Base-by-base conservation (phyloP, 2,329 filamentous ascomycete species). In the Emmonsiellopsis sp. region DNA sequence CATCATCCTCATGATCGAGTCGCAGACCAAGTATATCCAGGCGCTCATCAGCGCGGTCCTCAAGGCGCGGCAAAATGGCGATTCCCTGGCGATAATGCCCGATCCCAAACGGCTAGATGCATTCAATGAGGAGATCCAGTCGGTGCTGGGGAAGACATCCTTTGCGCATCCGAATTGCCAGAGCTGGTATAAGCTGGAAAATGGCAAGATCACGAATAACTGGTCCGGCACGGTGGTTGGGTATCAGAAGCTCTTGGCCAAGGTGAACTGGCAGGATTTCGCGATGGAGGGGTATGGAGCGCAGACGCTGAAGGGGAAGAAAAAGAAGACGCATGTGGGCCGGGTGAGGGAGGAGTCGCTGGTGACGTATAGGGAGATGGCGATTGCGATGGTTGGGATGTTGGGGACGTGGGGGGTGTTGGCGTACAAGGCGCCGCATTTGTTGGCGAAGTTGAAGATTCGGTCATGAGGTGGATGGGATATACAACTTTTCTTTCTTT, bases 1-100 rank as follows among this genome's bases (percentile, higher is more conserved):
- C 52, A 82, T 82, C 59, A 78, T 82, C 57, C 68, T 82, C n/a
- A 83, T 82, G 79, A 80, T 82, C 56, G 80, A 83, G 61, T 74
- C 79, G 2, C 79, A 83, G 59, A 73, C 70, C 2, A 71, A 75
- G 2, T 82, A 82, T 60, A 73, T 82, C 54, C 78, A 74, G 55
- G 69, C 68, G 0, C 58, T 83, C 37, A 73, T 83, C 46, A 61
- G 62, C 0, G 70, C 75, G 6, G 72, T 83, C 1, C 69, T 81
- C 1, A 64, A 68, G 7, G 77, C 78, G 0, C 66, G 73, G 10
- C 56, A 56, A n/a, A 58, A 62, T 1, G 73, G 75, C 7, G 55
- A 67, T n/a, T 63, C 64, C 0, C 63, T 83, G 2, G 65, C 68
- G 0, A 63, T 83, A 0, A 63, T 67, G n/a, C 79, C 78, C 0